Base-by-base conservation (phyloP, 2,329 filamentous ascomycete genomes). In the Sclerotinia sclerotiorum region DNA sequence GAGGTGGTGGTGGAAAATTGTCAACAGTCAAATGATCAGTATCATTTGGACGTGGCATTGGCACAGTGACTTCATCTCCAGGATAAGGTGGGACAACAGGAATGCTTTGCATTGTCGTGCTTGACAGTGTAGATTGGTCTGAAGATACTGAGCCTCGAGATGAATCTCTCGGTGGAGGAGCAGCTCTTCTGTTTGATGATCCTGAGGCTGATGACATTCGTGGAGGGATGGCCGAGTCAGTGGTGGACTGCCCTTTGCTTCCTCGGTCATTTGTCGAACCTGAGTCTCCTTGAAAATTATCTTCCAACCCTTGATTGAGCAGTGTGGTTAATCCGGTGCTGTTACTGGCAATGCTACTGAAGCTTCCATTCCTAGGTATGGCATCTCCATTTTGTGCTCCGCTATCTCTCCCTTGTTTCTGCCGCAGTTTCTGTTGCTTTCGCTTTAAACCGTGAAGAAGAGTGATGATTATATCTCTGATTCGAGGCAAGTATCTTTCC, bases 391-490 rank as follows among this genome's bases (percentile, higher is more conserved):
- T 74, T 42, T 71, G 68, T 49, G 39, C 44, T 17, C 66, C 51
- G 10, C 71, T 71, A 61, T 89, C 87, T 68, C 84, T 82, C 5
- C 82, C 79, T 73, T 88, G 85, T 72, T 85, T 88, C 75, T 89
- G 87, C 39, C 88, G 82, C 75, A 99, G 81, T 75, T 93, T 92
- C 77, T 97, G 94, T 78, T 99, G 95, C 79, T 99, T 99, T 79
- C 94, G 90, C 82, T 99, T 99, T 72, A 99, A 81, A 2, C 95
- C 95, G 78, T 99, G 95, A 11, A 99, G 85, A 42, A 99, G 84
- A 78, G 97, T 97, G 79, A 99, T 98, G 77, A 99, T 99, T 76
- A 99, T 99, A 79, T 99, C 95, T 75, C 95, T 89, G 79, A 99
- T 99, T 69, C 91, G 88, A 0, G 95, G 95, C 44, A 99, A 83